phyloP scores from a whole-genome alignment of 78 protist genomes.

The slime mould (Dictyostelium discoideum) region DNA sequence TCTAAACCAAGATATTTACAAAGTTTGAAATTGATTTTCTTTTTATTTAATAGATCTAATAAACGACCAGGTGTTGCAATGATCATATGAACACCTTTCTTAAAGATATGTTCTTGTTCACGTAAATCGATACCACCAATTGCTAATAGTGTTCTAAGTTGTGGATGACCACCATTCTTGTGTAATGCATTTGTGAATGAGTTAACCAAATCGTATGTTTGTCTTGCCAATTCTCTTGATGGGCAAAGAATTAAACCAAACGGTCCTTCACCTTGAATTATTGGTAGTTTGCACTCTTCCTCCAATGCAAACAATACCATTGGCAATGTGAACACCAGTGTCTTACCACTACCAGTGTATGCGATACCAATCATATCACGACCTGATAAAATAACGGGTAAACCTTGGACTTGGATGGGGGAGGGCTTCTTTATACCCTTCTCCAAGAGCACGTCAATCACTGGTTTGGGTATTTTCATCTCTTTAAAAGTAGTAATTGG shows the following conservation, averaged over 20 bases:
- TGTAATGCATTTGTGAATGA: slow-evolving; percentile 70
- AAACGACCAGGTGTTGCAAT: slow-evolving; percentile 98
- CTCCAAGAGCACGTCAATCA: slow-evolving; percentile 62
- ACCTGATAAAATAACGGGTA: slow-evolving; percentile 89
- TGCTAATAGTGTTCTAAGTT: slow-evolving; percentile 56
- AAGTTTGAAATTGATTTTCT: slow-evolving; percentile 82
- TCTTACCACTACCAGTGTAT: slow-evolving; percentile 98
- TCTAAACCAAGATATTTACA: slow-evolving; percentile 92
- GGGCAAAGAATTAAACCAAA: slow-evolving; percentile 94
- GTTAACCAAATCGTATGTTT: slow-evolving; percentile 88
- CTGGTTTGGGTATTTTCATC: slow-evolving; percentile 94
- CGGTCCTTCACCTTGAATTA: slow-evolving; percentile 96
- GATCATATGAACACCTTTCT: slow-evolving; percentile 91
- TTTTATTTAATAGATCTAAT: slow-evolving; percentile 88
- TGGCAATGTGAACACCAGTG: slow-evolving; percentile 97
- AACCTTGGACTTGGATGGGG: slow-evolving; percentile 98
- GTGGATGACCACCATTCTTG: slow-evolving; percentile 37
- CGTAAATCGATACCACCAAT: slow-evolving; percentile 87
- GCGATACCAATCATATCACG: slow-evolving; percentile 99
- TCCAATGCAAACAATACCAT: slow-evolving; percentile 92
- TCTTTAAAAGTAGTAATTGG: slow-evolving; percentile 88
- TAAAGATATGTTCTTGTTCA: slow-evolving; percentile 77
- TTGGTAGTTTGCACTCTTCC: slow-evolving; percentile 88
- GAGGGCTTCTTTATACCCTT: slow-evolving; percentile 95
- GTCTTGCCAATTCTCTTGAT: slow-evolving; percentile 97